Evolutionary conservation across 2,329 filamentous ascomycete genomes (phyloP).

Genomic region (Harringtonia aguacate): DNA sequence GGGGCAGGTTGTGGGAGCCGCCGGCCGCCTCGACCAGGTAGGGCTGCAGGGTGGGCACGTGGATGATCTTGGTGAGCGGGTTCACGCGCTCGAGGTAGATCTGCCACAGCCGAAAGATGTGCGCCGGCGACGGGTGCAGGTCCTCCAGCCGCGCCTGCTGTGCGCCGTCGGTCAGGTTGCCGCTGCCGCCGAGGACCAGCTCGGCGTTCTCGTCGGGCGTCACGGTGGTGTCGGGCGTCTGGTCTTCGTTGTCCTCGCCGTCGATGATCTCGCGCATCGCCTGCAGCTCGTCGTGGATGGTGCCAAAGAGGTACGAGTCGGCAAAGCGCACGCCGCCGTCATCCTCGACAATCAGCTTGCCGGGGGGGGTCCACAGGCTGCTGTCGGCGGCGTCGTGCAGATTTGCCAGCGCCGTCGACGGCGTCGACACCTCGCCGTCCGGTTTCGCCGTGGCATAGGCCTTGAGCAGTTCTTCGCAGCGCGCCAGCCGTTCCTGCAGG

Average conservation of each 20-base stretch:
- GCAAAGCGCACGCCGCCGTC: slow-evolving; percentile 46
- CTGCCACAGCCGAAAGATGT: slow-evolving; percentile 66
- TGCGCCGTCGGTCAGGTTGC: slow-evolving; percentile 11
- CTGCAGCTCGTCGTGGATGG: slow-evolving; percentile 46
- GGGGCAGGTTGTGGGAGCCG: slow-evolving; percentile 41
- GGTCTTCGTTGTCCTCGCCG: slow-evolving; percentile 36
- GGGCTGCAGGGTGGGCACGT: slow-evolving; percentile 58
- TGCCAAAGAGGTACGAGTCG: slow-evolving; percentile 43
- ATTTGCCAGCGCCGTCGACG: slow-evolving; percentile 6
- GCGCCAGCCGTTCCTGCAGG: slow-evolving; percentile 47
- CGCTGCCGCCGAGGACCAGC: slow-evolving; percentile 29
- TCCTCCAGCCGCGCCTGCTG: slow-evolving; percentile 28
- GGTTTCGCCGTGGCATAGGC: slow-evolving; percentile 36
- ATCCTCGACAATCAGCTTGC: slow-evolving; percentile 44
- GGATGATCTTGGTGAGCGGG: slow-evolving; percentile 60
- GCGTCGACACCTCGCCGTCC: slow-evolving; percentile 12
- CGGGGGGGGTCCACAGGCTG: slow-evolving; percentile 20
- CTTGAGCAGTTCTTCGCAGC: slow-evolving; percentile 48
- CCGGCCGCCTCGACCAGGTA: slow-evolving; percentile 52
- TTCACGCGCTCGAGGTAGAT: slow-evolving; percentile 65
- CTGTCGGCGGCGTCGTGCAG: slow-evolving; percentile 18
- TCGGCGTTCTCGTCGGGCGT: slow-evolving; percentile 40
- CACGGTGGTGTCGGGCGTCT: slow-evolving; percentile 32
- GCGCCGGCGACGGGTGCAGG: slow-evolving; percentile 53
- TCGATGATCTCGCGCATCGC: slow-evolving; percentile 51